phyloP scores from a whole-genome alignment of 2,329 filamentous ascomycete species.

The Catunica adiposa region DNA sequence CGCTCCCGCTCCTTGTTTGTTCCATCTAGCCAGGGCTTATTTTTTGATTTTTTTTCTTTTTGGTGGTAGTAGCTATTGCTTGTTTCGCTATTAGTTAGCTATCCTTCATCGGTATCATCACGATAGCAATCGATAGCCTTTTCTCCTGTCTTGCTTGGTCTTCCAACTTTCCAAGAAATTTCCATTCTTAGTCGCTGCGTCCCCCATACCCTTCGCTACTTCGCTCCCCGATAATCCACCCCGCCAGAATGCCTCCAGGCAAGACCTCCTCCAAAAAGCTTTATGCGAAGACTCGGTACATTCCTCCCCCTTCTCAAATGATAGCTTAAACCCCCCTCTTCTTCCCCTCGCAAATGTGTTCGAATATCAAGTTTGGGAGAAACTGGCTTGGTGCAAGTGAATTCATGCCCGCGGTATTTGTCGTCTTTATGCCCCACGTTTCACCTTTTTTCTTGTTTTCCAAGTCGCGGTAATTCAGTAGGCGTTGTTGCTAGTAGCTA shows the following conservation, averaged over 20 bases:
- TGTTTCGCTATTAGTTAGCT: too few species aligned
- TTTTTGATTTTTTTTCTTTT: not conserved
- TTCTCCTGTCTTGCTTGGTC: not conserved
- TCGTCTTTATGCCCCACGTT: not conserved
- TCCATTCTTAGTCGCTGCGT: not conserved
- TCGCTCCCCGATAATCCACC: not conserved
- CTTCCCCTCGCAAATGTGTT: not conserved
- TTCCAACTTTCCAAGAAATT: not conserved
- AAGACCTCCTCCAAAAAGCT: slow-evolving; percentile 7
- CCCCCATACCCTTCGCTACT: too few species aligned
- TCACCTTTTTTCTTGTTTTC: not conserved
- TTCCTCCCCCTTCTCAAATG: not conserved
- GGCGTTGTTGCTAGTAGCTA: too few species aligned
- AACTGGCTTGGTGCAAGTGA: too few species aligned
- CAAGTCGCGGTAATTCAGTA: not conserved
- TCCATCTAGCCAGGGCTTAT: not conserved
- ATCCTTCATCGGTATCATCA: not conserved
- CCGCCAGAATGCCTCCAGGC: slow-evolving; percentile 9
- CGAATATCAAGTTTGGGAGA: too few species aligned
- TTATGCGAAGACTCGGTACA: slow-evolving; percentile 12
- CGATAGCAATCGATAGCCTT: not conserved
- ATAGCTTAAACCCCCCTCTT: not conserved
- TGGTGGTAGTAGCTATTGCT: not conserved
- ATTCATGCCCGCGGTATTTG: too few species aligned
- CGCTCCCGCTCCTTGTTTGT: not conserved